These are phyloP conservation scores for Kitagawia praeruptora DNA, from an alignment of 129 eudicot genomes.

Conservation along the genomic window DNA sequence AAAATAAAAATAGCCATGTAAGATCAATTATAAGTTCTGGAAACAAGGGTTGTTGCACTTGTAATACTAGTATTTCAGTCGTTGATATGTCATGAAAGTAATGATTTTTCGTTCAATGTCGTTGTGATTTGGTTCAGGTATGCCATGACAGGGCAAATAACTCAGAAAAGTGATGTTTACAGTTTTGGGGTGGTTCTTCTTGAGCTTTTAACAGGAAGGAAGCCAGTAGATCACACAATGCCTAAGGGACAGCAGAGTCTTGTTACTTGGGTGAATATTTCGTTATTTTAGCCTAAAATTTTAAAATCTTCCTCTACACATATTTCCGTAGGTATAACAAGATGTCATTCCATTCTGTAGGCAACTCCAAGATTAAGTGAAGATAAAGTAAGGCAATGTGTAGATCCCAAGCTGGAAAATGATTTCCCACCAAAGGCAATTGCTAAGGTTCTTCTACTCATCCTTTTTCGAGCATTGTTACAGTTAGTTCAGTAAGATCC, in stretches of 20 bases:
- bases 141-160: constrained; percentile 83
- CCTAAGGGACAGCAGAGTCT: constrained; percentile 93
- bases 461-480: neutral
- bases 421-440: constrained; percentile 89
- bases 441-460: constrained; percentile 58
- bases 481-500: neutral
- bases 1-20: neutral
- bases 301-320: neutral
- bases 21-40: neutral
- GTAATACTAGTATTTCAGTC: neutral
- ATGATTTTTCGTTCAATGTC: neutral
- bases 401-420: constrained; percentile 83
- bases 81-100: neutral
- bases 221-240: constrained; percentile 89
- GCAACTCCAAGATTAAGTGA: constrained; percentile 97
- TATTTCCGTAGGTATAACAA: neutral
- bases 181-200: constrained; percentile 80
- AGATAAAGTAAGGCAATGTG: constrained; percentile 95
- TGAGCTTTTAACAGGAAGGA: constrained; percentile 79
- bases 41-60: neutral
- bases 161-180: constrained; percentile 79
- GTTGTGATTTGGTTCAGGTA: constrained; percentile 30
- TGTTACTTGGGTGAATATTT: constrained; percentile 67
- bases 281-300: neutral
- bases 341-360: constrained; percentile 30